Percentiles rank a stretch among this genome's conserved stretches.
Conservation (phyloP, 2,329 filamentous ascomycete species). For the Cladobotryum mycophilum region DNA sequence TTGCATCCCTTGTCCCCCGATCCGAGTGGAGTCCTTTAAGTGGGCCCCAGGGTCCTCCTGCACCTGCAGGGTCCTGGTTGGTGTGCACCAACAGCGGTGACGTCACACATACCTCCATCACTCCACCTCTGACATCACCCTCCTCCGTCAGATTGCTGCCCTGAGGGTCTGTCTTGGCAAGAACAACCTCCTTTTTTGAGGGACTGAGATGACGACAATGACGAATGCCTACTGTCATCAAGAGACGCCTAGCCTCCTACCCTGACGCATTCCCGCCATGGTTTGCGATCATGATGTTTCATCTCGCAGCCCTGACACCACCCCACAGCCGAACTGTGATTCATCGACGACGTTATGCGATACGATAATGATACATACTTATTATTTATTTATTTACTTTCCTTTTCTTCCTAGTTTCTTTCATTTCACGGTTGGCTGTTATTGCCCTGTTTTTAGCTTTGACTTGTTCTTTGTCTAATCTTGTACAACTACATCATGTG, state of each 20-base stretch:
- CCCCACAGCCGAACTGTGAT: too few relatives aligned
- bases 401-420: too few relatives aligned
- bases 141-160: background rate
- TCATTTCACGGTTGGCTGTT: too few relatives aligned
- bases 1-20: background rate
- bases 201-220: constrained; percentile 9
- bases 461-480: too few relatives aligned
- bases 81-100: constrained; percentile 16
- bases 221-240: constrained; percentile 5
- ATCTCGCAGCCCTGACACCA: background rate
- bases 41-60: constrained; percentile 14
- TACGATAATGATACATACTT: too few relatives aligned
- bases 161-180: background rate
- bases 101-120: constrained; percentile 19
- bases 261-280: background rate
- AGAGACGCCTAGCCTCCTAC: background rate
- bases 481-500: too few relatives aligned
- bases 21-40: background rate
- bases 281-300: constrained; percentile 9
- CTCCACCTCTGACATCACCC: constrained; percentile 21
- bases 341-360: too few relatives aligned
- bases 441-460: too few relatives aligned
- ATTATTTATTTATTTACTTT: too few relatives aligned
- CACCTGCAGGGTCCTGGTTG: constrained; percentile 22
- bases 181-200: background rate